Evolutionary conservation across 139 green algal genomes (phyloP).

Genomic region (Closterium sp.): DNA sequence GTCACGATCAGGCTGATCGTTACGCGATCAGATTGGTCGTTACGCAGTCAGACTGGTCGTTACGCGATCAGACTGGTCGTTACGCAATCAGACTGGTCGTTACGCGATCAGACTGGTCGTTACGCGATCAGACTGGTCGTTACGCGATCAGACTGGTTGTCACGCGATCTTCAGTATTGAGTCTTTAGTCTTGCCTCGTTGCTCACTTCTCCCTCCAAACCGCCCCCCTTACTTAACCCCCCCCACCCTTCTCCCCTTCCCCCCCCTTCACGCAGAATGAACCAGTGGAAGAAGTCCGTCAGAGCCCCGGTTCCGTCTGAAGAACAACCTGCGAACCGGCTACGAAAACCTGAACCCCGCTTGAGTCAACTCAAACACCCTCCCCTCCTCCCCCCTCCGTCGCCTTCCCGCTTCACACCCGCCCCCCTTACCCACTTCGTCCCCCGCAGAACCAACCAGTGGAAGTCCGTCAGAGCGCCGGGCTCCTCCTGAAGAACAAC

Average conservation of each 20-base stretch:
- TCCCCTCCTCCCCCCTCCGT: conserved; percentile 68
- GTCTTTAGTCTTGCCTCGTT: neutral
- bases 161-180: neutral
- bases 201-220: neutral
- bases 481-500: conserved; percentile 96
- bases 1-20: neutral
- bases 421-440: neutral
- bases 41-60: neutral
- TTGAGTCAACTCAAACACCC: conserved; percentile 76
- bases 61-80: neutral
- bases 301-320: conserved; percentile 90
- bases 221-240: neutral
- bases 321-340: conserved; percentile 86
- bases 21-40: neutral
- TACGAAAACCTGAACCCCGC: conserved; percentile 58
- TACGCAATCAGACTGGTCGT: neutral
- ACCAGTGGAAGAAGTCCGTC: conserved; percentile 72
- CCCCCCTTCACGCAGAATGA: too few species aligned
- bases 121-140: neutral
- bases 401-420: conserved; percentile 21
- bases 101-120: neutral
- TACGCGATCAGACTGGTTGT: neutral
- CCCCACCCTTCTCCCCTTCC: neutral
- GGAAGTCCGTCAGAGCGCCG: conserved; percentile 86
- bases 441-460: neutral